phyloP scores from a whole-genome alignment of 2,329 filamentous ascomycete genomes.

The Aureobasidium melanogenum region DNA sequence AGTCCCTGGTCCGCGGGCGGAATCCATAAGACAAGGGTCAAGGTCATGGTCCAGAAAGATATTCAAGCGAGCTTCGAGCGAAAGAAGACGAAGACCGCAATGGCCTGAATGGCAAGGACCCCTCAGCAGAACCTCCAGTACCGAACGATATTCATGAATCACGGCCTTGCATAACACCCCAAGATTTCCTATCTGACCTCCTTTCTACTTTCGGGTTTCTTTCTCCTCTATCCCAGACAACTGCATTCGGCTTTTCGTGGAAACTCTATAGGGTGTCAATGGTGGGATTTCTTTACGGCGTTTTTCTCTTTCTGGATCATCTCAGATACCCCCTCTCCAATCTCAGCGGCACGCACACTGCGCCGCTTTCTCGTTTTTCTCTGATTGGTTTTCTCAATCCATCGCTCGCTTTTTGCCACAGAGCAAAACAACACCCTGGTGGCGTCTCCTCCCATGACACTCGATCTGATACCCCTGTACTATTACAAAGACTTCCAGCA shows the following conservation, averaged over 20 bases:
- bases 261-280: background rate
- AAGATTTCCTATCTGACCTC: background rate
- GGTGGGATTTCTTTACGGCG: background rate
- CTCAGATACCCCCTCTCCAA: background rate
- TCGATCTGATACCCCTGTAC: background rate
- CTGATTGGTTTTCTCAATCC: background rate
- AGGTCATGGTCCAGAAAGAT: slow-evolving; percentile 33
- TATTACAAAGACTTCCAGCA: background rate
- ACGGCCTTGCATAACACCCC: background rate
- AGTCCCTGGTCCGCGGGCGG: slow-evolving; percentile 24
- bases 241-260: background rate
- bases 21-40: slow-evolving; percentile 21
- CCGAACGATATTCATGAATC: slow-evolving; percentile 19
- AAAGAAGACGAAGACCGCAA: slow-evolving; percentile 25
- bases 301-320: background rate
- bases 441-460: background rate
- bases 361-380: background rate
- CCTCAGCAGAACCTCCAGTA: slow-evolving; percentile 26
- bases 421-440: background rate
- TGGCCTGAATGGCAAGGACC: slow-evolving; percentile 16
- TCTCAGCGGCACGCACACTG: background rate
- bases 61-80: slow-evolving; percentile 35
- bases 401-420: background rate
- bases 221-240: background rate
- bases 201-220: background rate